Evolutionary conservation across 208 protist genomes (phyloP), one percentile per base, ranked within the genome.

Genomic region (Tritrichomonas musculus): DNA sequence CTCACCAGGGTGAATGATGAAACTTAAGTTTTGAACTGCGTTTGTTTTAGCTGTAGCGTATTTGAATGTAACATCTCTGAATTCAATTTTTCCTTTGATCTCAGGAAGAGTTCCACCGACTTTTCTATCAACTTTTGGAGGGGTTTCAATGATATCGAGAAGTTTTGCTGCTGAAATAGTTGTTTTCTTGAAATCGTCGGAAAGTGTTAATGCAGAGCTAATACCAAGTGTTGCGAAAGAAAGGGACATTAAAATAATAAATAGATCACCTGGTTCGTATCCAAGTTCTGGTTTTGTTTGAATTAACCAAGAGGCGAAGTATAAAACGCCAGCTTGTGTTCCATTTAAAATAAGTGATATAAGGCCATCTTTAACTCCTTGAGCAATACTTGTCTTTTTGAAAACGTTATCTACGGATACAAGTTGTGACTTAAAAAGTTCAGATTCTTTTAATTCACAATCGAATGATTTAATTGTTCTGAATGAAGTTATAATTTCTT

Each of bases 401-500:
- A 44, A 75, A 17, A 75, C 69, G 17, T 75, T 36, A 75, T 75
- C 69, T 25, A 75, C 69, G n/a, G 33, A 27, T 44, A 44, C 69
- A 44, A 75, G 69, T 17, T 27, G 41, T 5, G 69, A 75, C 17
- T 25, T 44, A 30, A 53, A 82, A 22, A 20, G 20, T 50, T 47
- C 73, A 8, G n/a, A 47, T 82, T 82, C 73, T 4, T 44, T 9
- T 20, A 82, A 30, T 50, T 82, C 73, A 30, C 41, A 20, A 44
- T 82, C 73, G 41, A 82, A 82, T 50, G 73, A 25, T 82, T 82
- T 82, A 50, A 82, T 36, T 44, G 73, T 82, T 82, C 73, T 82
- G 25, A 82, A 82, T 82, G n/a, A 36, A 33, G 73, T 82, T 20
- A 82, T 82, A 50, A 50, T 41, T 82, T 82, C 73, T 82, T 82